Evolutionary conservation across 2,329 filamentous ascomycete genomes (phyloP).

Genomic region (Fusarium sp.): DNA sequence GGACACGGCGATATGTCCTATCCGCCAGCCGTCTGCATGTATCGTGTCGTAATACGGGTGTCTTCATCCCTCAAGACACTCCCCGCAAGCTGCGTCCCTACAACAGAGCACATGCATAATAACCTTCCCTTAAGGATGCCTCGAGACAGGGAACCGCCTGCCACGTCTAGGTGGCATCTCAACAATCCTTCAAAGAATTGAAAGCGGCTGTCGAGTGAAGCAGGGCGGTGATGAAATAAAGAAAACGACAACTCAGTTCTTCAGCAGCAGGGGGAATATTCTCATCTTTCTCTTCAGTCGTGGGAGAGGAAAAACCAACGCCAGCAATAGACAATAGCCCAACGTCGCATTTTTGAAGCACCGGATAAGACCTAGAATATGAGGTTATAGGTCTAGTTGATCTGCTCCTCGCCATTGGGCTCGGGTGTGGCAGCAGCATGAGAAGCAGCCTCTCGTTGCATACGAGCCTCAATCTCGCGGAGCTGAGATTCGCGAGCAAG

Average conservation of each 20-base stretch:
- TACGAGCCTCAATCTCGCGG: constrained; percentile 97
- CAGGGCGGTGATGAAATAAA: constrained; percentile 53
- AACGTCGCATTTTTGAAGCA: constrained; percentile 58
- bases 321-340: constrained; percentile 62
- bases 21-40: constrained; percentile 39
- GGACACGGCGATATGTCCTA: constrained; percentile 19
- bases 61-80: constrained; percentile 42
- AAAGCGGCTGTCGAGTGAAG: constrained; percentile 47
- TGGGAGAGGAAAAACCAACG: constrained; percentile 62
- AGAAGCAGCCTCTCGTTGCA: constrained; percentile 85
- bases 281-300: constrained; percentile 60
- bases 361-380: constrained; percentile 51
- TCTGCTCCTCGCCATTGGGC: constrained; percentile 66
- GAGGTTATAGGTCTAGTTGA: constrained; percentile 59
- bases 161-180: constrained; percentile 3
- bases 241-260: constrained; percentile 55
- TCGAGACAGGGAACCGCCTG: constrained; percentile 36
- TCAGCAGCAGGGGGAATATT: constrained; percentile 60
- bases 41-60: constrained; percentile 35
- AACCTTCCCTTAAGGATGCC: constrained; percentile 37
- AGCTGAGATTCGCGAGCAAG: constrained; percentile 97
- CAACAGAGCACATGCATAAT: constrained; percentile 39
- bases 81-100: constrained; percentile 40
- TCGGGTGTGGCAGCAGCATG: constrained; percentile 60
- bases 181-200: constrained; percentile 52